Evolutionary conservation across 345 rosid species (phyloP), one percentile per base, ranked within the genome.

Genomic region (Euphorbia lathyris): DNA sequence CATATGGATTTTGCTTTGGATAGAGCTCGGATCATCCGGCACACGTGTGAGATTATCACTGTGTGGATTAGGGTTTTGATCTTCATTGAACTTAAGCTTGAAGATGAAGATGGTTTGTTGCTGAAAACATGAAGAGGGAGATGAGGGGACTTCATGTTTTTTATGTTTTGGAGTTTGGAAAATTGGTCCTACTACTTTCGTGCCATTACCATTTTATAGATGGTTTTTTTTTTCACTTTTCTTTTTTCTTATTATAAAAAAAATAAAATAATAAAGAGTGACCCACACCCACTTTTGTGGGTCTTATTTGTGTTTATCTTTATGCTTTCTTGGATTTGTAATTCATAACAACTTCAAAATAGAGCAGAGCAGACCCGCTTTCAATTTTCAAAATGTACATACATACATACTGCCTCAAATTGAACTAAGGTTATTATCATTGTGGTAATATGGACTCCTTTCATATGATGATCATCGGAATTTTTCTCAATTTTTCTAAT

Each of bases 31-130:
- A 81, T 20, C 19, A 86, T 27, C 25, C 93, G 85, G 74, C 83
- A 72, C 60, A 86, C 69, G 26, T 83, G 93, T 3, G 96, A 77
- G 77, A 81, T 50, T 51, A 93, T 51, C 38, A 89, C 83, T 55
- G 81, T 83, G 65, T 85, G 91, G 55, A 88, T 69, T 72, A 88
- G 76, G 74, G 83, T 75, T 83, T 85, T 94, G 78, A 84, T 78
- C 79, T 86, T 91, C 79, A 74, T 72, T 64, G 80, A 76, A 80
- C 71, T 78, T 76, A 79, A 68, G 73, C 77, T 61, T 20, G 84
- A 73, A 73, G 94, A 82, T 12, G 86, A 74, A 25, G 86, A 68
- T 42, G 83, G 63, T 5, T 32, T 58, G 2, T 48, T 20, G 3
- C 67, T 51, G 68, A 61, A 74, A 52, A 61, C 47, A 60, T 74